Conservation (phyloP, 495 filamentous ascomycete species). For the Schizothecium vesticola region DNA sequence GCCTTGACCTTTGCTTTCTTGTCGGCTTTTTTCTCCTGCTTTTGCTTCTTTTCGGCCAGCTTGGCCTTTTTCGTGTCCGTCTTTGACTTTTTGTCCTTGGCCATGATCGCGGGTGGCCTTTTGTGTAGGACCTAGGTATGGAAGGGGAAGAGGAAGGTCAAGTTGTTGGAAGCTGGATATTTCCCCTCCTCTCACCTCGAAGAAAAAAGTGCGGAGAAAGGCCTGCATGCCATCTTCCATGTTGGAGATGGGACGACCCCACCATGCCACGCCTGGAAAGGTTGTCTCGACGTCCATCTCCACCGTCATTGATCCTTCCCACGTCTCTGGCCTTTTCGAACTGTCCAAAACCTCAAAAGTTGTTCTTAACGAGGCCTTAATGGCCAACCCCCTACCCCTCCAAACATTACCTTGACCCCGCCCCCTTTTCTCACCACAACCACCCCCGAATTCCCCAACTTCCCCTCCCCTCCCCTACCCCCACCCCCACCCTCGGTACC, state of each 20-base stretch:
- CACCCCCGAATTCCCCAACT: background rate
- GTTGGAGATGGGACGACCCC: background rate
- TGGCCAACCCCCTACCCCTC: background rate
- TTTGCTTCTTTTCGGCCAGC: conserved; percentile 58
- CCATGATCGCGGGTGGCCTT: conserved; percentile 31
- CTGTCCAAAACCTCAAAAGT: background rate
- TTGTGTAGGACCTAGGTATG: too few relatives aligned
- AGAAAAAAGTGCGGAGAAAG: background rate
- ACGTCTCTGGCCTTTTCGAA: background rate
- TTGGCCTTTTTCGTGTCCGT: conserved; percentile 56
- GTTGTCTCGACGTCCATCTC: background rate
- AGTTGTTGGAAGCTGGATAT: background rate
- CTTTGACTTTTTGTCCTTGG: conserved; percentile 58
- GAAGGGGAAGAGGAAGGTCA: background rate
- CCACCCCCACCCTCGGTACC: background rate
- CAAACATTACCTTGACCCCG: background rate
- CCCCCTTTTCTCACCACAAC: background rate
- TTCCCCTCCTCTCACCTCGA: background rate
- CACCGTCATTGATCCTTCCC: background rate
- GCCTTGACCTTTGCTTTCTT: conserved; percentile 55
- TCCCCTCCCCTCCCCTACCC: background rate
- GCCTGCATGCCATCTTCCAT: background rate
- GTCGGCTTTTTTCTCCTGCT: conserved; percentile 58
- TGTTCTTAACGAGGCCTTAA: background rate
- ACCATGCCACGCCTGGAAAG: background rate